These are phyloP conservation scores for Sodiomyces alkalinus DNA, from an alignment of 2,329 filamentous ascomycete species.

Conservation along the genomic window DNA sequence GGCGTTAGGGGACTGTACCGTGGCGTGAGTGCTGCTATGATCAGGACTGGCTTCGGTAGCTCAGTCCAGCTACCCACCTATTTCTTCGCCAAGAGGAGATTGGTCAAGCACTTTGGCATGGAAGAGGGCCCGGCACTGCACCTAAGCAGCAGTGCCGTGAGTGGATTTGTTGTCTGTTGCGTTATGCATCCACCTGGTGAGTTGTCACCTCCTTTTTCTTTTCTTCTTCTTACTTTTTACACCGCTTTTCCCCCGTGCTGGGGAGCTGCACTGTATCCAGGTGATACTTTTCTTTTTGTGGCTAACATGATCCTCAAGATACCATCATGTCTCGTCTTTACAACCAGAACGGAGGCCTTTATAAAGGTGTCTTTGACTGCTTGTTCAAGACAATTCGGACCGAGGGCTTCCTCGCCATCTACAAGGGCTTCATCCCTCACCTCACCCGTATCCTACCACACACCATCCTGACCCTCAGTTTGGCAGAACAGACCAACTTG, in stretches of 20 bases:
- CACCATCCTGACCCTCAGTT: constrained; percentile 79
- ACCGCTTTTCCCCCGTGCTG: too few relatives aligned
- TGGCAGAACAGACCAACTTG: constrained; percentile 97
- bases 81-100: constrained; percentile 84
- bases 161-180: constrained; percentile 91
- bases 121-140: constrained; percentile 82
- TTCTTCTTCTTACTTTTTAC: background rate
- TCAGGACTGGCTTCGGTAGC: constrained; percentile 88
- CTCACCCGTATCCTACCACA: constrained; percentile 88
- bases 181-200: constrained; percentile 93
- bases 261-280: too few relatives aligned
- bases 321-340: constrained; percentile 98
- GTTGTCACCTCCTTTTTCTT: constrained; percentile 12
- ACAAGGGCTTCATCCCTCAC: constrained; percentile 96
- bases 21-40: constrained; percentile 85
- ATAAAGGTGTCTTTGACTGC: constrained; percentile 85
- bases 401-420: constrained; percentile 82
- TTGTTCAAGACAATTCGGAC: constrained; percentile 79
- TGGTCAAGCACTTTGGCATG: constrained; percentile 74
- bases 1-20: constrained; percentile 74
- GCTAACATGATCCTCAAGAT: constrained; percentile 33
- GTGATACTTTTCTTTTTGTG: too few relatives aligned
- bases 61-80: constrained; percentile 95
- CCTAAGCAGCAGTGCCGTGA: constrained; percentile 72
- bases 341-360: constrained; percentile 97